A percentile compares a stretch with the other conserved stretches of the same genome.
These are phyloP conservation scores for Diaporthe caulivora DNA, from an alignment of 2,329 filamentous ascomycete species.

Conservation along the genomic window DNA sequence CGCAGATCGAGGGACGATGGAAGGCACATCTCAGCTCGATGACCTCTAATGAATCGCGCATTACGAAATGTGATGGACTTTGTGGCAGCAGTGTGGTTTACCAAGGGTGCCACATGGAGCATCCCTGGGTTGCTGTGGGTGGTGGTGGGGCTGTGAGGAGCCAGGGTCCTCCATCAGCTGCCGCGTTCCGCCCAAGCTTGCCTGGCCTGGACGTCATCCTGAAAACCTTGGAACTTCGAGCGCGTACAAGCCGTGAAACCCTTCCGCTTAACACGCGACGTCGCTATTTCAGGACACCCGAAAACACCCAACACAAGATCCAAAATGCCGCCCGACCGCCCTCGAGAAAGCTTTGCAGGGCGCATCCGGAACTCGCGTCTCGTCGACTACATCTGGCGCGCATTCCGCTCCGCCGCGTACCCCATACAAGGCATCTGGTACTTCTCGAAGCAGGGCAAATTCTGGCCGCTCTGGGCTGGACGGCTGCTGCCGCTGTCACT, in stretches of 20 bases:
- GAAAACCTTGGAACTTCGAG: slow-evolving; percentile 1
- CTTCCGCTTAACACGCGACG: not conserved
- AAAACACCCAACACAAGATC: not conserved
- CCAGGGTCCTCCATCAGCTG: slow-evolving; percentile 7
- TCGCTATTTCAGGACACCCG: not conserved
- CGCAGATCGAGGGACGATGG: no score
- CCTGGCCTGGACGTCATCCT: slow-evolving; percentile 27
- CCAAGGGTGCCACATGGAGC: not conserved
- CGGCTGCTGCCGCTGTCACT: slow-evolving; percentile 85
- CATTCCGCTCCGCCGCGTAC: slow-evolving; percentile 63
- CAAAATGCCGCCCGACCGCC: slow-evolving; percentile 32
- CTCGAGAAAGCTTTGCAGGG: slow-evolving; percentile 32
- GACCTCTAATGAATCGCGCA: not conserved
- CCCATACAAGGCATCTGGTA: slow-evolving; percentile 83
- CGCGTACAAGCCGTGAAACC: not conserved
- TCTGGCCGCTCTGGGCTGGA: slow-evolving; percentile 83
- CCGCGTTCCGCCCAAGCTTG: slow-evolving; percentile 10
- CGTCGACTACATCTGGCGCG: slow-evolving; percentile 57
- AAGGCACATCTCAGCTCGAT: not conserved
- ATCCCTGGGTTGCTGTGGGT: slow-evolving; percentile 1
- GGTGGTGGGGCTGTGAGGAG: not conserved
- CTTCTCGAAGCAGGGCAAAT: slow-evolving; percentile 80
- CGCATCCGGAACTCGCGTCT: slow-evolving; percentile 36
- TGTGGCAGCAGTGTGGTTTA: not conserved
- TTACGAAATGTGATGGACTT: not conserved